Evolutionary conservation across 257 asterid species (phyloP).

Genomic region (Oldenlandia corymbosa): DNA sequence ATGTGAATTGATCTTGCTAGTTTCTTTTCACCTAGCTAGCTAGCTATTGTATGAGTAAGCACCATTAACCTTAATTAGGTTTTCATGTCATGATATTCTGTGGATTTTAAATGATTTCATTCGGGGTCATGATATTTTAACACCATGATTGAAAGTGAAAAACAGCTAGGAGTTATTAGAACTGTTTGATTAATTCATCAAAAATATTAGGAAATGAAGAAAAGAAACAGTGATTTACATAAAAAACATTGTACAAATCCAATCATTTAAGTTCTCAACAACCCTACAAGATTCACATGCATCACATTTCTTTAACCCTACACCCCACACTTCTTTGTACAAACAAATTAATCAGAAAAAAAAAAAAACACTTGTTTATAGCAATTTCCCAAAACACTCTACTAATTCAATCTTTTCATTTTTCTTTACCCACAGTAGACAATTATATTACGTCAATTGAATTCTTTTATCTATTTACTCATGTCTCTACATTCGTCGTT

Average conservation of each 20-base stretch:
- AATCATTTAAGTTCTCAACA: slow-evolving; percentile 57
- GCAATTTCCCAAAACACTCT: slow-evolving; percentile 9
- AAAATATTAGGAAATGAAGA: slow-evolving; percentile 1
- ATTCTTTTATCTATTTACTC: no score
- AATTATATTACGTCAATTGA: no score
- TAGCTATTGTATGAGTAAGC: neutral
- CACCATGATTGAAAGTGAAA: slow-evolving; percentile 16
- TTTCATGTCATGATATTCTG: neutral
- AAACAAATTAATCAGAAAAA: no score
- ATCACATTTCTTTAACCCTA: slow-evolving; percentile 35
- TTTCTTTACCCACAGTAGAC: no score
- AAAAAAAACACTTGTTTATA: no score
- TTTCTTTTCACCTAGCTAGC: no score
- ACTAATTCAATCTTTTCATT: neutral
- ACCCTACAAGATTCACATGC: slow-evolving; percentile 55
- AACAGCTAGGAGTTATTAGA: slow-evolving; percentile 13
- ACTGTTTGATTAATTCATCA: neutral
- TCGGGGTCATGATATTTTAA: slow-evolving; percentile 7
- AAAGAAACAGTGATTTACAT: slow-evolving; percentile 16
- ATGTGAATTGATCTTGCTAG: no score
- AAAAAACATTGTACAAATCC: slow-evolving; percentile 31
- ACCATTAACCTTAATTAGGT: neutral
- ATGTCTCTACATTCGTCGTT: no score
- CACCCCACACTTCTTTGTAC: slow-evolving; percentile 6
- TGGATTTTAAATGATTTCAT: slow-evolving; percentile 11